Evolutionary conservation across 2,329 filamentous ascomycete genomes (phyloP), one percentile per base, ranked within the genome.

Genomic region (Alternaria sp.): DNA sequence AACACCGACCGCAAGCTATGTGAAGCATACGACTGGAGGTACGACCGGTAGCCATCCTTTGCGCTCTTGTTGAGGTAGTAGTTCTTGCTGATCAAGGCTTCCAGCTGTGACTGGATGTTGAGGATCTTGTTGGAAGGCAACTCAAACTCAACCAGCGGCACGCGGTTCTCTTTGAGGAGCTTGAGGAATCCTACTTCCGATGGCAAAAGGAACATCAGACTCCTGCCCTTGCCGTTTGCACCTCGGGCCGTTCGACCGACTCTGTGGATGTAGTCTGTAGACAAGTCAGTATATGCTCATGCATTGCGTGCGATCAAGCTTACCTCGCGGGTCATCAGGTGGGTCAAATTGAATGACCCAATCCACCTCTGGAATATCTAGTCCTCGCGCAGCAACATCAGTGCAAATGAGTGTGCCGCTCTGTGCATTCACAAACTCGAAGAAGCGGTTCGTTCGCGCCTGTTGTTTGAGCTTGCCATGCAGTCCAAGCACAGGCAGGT

Each of bases 391-490:
- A 49, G 96, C 96, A 67, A 99, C 96, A 75, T 99, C 96, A 0
- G 96, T 99, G 83, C 94, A 97, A 71, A 99, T 96, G 57, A 99
- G 82, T 1, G 92, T 97, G 23, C 95, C 96, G 69, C 91, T 88
- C 69, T 89, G 90, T 17, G 94, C 91, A 74, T 94, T 93, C 76
- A 89, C 90, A 79, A 99, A 99, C 79, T 98, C 95, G 80, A 98
- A 99, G 80, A 99, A 99, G 1, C 93, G 97, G 78, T 96, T 97
- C 23, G 96, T 99, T n/a, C 96, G 92, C 81, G 97, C 97, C 82
- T 97, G 93, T 82, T 99, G 96, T 83, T 99, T 99, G 82, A 97
- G 93, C 83, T 99, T 97, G 32, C 79, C 96, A 80, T 96, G 93
- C 8, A 97, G 85, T 71, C 93, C 91, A 46, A 97, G 86, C 3